These are phyloP conservation scores for Malassezia brasiliensis DNA, from an alignment of 1,284 basidiomycete species.

Conservation along the genomic window DNA sequence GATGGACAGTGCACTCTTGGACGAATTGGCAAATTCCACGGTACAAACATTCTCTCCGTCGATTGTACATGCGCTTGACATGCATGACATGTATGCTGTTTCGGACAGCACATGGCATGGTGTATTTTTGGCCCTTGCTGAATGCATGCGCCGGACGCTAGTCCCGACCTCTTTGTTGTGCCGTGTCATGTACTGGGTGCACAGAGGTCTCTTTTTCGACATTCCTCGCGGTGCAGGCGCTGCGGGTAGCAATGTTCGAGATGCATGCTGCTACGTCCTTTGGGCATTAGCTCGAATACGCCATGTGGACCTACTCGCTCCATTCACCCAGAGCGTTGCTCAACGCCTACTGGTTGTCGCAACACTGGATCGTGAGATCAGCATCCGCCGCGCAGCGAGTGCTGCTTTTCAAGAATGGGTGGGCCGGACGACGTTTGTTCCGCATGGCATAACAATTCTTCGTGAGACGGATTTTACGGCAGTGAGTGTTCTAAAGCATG, in stretches of 20 bases:
- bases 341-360: slow-evolving; percentile 65
- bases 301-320: slow-evolving; percentile 55
- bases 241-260: slow-evolving; percentile 84
- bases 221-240: slow-evolving; percentile 81
- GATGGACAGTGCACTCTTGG: too few relatives aligned
- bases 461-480: slow-evolving; percentile 88
- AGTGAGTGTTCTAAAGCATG: slow-evolving; percentile 71
- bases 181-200: slow-evolving; percentile 32
- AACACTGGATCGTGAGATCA: slow-evolving; percentile 83
- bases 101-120: slow-evolving; percentile 86
- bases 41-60: too few relatives aligned
- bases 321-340: slow-evolving; percentile 57
- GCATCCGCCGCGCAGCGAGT: slow-evolving; percentile 89
- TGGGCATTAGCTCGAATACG: slow-evolving; percentile 75
- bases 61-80: background rate
- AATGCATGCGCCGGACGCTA: slow-evolving; percentile 74
- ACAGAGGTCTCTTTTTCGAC: slow-evolving; percentile 75
- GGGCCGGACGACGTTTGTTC: slow-evolving; percentile 71
- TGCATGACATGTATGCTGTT: slow-evolving; percentile 52
- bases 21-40: too few relatives aligned
- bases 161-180: slow-evolving; percentile 18
- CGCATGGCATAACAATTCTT: slow-evolving; percentile 85
- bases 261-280: slow-evolving; percentile 84
- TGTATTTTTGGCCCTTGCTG: slow-evolving; percentile 80
- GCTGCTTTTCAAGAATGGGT: slow-evolving; percentile 97